These are phyloP conservation scores for Quercus cerris DNA, from an alignment of 306 rosid species.

Conservation along the genomic window DNA sequence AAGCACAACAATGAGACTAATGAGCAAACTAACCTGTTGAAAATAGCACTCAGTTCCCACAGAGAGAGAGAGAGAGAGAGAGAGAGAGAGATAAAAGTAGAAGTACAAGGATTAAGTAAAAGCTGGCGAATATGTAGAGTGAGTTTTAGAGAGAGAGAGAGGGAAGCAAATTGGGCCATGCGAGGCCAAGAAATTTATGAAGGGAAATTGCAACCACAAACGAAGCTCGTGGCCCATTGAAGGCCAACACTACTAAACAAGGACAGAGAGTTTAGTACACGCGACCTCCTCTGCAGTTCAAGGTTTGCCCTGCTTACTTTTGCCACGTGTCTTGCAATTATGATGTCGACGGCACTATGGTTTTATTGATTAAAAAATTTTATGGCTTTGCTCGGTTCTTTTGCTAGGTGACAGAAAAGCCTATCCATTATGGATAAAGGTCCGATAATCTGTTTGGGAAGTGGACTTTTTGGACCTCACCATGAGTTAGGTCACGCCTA, in stretches of 20 bases:
- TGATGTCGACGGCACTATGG: not conserved
- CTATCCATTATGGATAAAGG: not conserved
- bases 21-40: conserved; percentile 22
- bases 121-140: not conserved
- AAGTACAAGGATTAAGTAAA: not conserved
- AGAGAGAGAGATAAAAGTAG: not conserved
- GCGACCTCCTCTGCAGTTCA: not conserved
- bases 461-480: not conserved
- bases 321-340: not conserved
- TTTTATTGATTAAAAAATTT: no score
- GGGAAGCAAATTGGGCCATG: not conserved
- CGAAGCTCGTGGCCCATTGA: conserved; percentile 48
- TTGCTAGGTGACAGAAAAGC: not conserved
- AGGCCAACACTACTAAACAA: conserved; percentile 45
- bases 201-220: conserved; percentile 53
- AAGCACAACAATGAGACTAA: not conserved
- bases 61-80: not conserved
- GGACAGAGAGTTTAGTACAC: not conserved
- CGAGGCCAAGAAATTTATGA: not conserved
- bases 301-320: not conserved
- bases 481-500: not conserved
- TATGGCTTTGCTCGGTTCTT: no score
- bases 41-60: conserved; percentile 4
- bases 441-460: not conserved
- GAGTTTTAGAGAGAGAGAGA: not conserved